These are phyloP conservation scores for Ceratocystis diversiconidia DNA, from an alignment of 2,329 filamentous ascomycete species.

Conservation along the genomic window DNA sequence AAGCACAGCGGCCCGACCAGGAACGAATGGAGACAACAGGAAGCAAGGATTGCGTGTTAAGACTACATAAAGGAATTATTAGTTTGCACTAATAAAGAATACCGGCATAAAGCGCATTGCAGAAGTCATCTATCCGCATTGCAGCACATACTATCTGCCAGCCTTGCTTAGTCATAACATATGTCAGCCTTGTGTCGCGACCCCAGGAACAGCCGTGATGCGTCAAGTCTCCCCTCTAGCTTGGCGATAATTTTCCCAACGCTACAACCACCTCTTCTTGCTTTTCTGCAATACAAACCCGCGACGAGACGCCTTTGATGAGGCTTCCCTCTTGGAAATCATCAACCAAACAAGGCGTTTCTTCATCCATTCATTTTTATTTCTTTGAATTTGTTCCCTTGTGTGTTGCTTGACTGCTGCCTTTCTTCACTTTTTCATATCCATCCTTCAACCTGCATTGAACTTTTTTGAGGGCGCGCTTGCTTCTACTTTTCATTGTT, in stretches of 20 bases:
- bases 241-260: slow-evolving; percentile 1
- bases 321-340: not conserved
- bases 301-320: slow-evolving; percentile 11
- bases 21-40: not conserved
- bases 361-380: slow-evolving; percentile 12
- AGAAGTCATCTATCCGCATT: no score
- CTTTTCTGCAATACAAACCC: slow-evolving; percentile 1
- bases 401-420: not conserved
- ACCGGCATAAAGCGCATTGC: no score
- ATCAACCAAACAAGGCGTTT: slow-evolving; percentile 6
- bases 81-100: not conserved
- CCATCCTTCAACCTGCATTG: slow-evolving; percentile 10
- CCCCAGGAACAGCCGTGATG: not conserved
- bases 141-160: not conserved
- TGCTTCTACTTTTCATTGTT: slow-evolving; percentile 9
- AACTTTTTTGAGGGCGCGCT: slow-evolving; percentile 5
- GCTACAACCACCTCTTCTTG: not conserved
- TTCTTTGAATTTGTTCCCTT: slow-evolving; percentile 2
- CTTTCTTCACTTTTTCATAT: slow-evolving; percentile 3
- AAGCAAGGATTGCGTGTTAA: not conserved
- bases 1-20: not conserved
- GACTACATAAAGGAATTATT: not conserved
- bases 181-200: slow-evolving; percentile 16
- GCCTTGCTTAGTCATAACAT: slow-evolving; percentile 16
- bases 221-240: not conserved